Evolutionary conservation across 768 basidiomycete genomes (phyloP).

Genomic region (Lentinula boryana): DNA sequence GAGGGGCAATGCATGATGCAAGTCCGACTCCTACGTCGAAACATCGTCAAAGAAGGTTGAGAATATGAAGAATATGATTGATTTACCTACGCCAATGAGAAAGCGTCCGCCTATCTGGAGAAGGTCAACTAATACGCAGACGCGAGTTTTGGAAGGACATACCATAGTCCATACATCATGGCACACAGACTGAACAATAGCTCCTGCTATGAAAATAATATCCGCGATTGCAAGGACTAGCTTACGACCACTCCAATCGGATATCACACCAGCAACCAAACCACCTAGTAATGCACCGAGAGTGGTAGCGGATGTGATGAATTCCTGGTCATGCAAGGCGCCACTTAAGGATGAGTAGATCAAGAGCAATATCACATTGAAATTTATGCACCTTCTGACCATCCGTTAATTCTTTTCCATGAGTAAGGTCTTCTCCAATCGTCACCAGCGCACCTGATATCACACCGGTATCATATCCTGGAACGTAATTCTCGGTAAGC

Average conservation of each 20-base stretch:
- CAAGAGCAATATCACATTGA: neutral
- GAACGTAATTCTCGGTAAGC: neutral
- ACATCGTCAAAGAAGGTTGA: neutral
- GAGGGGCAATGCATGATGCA: conserved; percentile 72
- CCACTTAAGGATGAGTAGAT: neutral
- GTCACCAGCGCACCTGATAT: conserved; percentile 78
- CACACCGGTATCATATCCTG: conserved; percentile 79
- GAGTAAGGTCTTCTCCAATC: conserved; percentile 52
- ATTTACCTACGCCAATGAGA: conserved; percentile 47
- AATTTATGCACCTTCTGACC: conserved; percentile 48
- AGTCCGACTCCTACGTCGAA: conserved; percentile 50
- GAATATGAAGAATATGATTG: neutral
- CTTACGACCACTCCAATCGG: conserved; percentile 66
- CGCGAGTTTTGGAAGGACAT: conserved; percentile 9
- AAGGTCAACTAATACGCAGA: neutral
- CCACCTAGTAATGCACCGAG: conserved; percentile 75
- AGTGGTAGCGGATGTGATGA: conserved; percentile 76
- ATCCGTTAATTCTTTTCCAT: conserved; percentile 43
- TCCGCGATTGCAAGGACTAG: conserved; percentile 63
- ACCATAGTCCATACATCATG: conserved; percentile 71
- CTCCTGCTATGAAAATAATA: conserved; percentile 69
- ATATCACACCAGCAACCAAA: conserved; percentile 59
- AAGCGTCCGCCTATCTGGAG: conserved; percentile 64
- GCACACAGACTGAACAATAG: conserved; percentile 64
- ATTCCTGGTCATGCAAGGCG: conserved; percentile 41